Evolutionary conservation across 1,139 yeast species (phyloP), one percentile per base, ranked within the genome.

Genomic region (Blastobotrys arbuscula): DNA sequence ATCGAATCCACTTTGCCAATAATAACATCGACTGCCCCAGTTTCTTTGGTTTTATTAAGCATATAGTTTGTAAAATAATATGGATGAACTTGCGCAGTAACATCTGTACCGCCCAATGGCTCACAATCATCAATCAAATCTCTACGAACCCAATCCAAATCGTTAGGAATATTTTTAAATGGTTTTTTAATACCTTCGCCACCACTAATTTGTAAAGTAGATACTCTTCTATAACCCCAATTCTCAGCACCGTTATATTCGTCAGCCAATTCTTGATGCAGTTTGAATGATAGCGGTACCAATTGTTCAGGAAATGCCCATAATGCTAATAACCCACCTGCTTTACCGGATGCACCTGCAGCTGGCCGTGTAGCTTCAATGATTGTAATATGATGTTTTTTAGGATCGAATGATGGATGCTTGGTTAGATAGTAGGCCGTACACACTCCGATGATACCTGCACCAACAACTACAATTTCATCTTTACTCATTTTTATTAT

Each of bases 301-400:
- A 92, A 81, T 65, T 88, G 96, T 60, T 85, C 90, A 1, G 98
- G 98, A 65, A 92, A 92, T 0, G 97, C 97, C 95, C 97, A 89
- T 39, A 86, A 75, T 0, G 97, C 97, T 49, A 92, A 69, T 45
- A 92, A 72, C 0, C 98, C 98, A 37, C 98, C 98, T 2, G 98
- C 98, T 61, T 92, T 92, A 49, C 98, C 98, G 37, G 90, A 81
- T 16, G 98, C 98, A 37, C 97, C 98, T 44, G 97, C 95, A 0
- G 97, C 98, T 2, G 92, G 95, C 60, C 96, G 75, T 57, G 86
- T 85, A 48, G 94, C 83, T 66, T 92, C 98, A 20, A 92, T 67
- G n/a, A 92, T 78, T 16, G 96, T 86, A 55, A 92, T 85, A 59
- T 86, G 89, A 61, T 85, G 81, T 51, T 79, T 82, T 26, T 72